These are phyloP conservation scores for Ophiostoma tasmaniense DNA, from an alignment of 2,329 filamentous ascomycete genomes.

Conservation along the genomic window DNA sequence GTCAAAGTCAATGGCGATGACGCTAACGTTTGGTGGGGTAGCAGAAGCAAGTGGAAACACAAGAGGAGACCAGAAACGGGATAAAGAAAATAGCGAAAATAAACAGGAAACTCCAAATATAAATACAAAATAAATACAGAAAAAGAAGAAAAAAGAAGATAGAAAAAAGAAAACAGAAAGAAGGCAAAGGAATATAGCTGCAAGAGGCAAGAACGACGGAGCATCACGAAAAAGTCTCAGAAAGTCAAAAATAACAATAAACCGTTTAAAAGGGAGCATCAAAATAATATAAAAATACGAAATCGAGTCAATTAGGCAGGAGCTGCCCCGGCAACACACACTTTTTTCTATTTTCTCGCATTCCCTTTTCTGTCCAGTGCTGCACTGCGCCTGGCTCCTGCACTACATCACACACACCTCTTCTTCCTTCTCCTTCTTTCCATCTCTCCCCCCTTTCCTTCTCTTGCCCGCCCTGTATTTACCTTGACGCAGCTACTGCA, in stretches of 20 bases:
- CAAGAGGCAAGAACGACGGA: neutral
- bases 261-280: neutral
- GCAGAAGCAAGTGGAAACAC: neutral
- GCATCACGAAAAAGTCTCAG: neutral
- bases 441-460: neutral
- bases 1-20: neutral
- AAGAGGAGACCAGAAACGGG: neutral
- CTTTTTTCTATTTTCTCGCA: neutral
- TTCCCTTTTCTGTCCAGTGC: no score
- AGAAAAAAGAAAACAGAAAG: neutral
- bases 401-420: constrained; percentile 2
- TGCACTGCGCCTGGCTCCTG: neutral
- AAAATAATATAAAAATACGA: neutral
- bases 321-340: constrained; percentile 6
- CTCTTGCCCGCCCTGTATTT: neutral
- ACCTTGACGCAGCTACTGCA: neutral
- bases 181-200: neutral
- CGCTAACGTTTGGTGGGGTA: constrained; percentile 1
- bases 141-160: neutral
- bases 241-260: neutral
- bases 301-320: neutral
- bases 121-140: neutral
- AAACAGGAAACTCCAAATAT: neutral
- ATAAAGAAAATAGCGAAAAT: neutral
- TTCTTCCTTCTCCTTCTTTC: neutral